Conservation (phyloP, 108 stramenopile genomes). For the Cyclotella kingstonii region DNA sequence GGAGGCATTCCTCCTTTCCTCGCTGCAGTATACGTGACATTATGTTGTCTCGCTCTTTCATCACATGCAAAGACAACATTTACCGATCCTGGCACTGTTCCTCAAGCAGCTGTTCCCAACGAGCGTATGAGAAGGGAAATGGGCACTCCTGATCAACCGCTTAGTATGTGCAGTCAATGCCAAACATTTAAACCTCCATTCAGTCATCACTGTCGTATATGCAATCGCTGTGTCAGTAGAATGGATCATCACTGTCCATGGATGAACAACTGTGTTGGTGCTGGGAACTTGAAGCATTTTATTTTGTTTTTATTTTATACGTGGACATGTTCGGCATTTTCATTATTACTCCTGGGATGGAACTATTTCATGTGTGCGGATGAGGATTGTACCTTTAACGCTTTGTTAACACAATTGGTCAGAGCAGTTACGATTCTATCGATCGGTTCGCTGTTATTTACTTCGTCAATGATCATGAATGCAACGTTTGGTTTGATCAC, state of each 20-base stretch:
- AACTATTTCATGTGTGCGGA: conserved; percentile 77
- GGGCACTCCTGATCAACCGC: conserved; percentile 38
- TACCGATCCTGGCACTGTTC: conserved; percentile 92
- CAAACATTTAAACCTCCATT: conserved; percentile 90
- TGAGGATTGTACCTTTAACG: conserved; percentile 65
- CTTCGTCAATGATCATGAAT: conserved; percentile 87
- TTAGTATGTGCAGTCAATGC: conserved; percentile 79
- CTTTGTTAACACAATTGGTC: conserved; percentile 58
- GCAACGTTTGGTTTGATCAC: conserved; percentile 87
- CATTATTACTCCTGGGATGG: conserved; percentile 58
- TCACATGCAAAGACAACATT: conserved; percentile 88
- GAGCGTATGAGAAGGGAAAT: conserved; percentile 42
- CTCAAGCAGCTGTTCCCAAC: conserved; percentile 65
- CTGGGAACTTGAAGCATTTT: conserved; percentile 81
- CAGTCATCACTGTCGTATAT: conserved; percentile 95
- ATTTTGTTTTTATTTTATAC: conserved; percentile 77
- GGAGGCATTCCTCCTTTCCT: conserved; percentile 50
- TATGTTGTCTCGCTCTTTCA: conserved; percentile 71
- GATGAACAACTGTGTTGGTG: conserved; percentile 97
- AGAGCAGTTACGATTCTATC: conserved; percentile 65
- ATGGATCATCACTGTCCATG: conserved; percentile 93
- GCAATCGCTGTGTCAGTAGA: conserved; percentile 89
- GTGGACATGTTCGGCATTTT: conserved; percentile 66
- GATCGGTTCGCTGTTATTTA: conserved; percentile 69
- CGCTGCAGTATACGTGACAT: conserved; percentile 47